phyloP scores from a whole-genome alignment of 2,329 filamentous ascomycete species.

The Paramyrothecium roridum region DNA sequence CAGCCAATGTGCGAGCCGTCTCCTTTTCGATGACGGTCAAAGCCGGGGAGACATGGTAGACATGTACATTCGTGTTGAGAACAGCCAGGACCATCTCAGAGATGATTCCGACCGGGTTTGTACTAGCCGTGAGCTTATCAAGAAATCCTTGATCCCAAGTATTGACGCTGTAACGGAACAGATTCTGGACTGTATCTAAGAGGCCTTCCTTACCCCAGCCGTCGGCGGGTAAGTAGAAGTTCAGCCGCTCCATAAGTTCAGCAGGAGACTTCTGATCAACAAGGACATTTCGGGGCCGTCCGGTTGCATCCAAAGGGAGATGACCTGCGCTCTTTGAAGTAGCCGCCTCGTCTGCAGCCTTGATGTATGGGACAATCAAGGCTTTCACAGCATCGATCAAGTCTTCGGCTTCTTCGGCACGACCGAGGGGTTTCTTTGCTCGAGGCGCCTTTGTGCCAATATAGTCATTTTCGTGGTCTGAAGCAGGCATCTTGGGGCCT shows the following conservation, averaged over 20 bases:
- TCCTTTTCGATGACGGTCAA: slow-evolving; percentile 85
- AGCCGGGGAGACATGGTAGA: slow-evolving; percentile 90
- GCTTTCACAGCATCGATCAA: slow-evolving; percentile 60
- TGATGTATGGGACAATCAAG: slow-evolving; percentile 69
- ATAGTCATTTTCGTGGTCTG: not conserved
- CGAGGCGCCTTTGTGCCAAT: not conserved
- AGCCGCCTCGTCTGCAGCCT: slow-evolving; percentile 62
- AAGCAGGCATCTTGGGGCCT: not conserved
- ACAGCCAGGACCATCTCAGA: slow-evolving; percentile 81
- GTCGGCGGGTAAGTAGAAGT: slow-evolving; percentile 55
- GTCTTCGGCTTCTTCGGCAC: not conserved
- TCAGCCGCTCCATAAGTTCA: slow-evolving; percentile 51
- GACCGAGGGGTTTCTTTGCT: not conserved
- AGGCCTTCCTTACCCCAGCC: slow-evolving; percentile 71
- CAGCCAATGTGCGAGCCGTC: slow-evolving; percentile 69
- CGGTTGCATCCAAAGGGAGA: slow-evolving; percentile 35
- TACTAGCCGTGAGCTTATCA: slow-evolving; percentile 91
- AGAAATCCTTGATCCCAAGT: slow-evolving; percentile 97
- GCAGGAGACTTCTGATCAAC: slow-evolving; percentile 61
- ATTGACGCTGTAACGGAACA: slow-evolving; percentile 87
- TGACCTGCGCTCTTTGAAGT: slow-evolving; percentile 49
- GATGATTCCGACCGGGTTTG: slow-evolving; percentile 82
- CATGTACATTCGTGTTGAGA: slow-evolving; percentile 91
- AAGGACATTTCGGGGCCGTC: slow-evolving; percentile 50
- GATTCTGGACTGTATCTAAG: slow-evolving; percentile 63